A percentile compares a stretch with the other conserved stretches of the same genome.
These are phyloP conservation scores for Paramecium tetraurelia DNA, from an alignment of 73 alveolate genomes.

Conservation along the genomic window DNA sequence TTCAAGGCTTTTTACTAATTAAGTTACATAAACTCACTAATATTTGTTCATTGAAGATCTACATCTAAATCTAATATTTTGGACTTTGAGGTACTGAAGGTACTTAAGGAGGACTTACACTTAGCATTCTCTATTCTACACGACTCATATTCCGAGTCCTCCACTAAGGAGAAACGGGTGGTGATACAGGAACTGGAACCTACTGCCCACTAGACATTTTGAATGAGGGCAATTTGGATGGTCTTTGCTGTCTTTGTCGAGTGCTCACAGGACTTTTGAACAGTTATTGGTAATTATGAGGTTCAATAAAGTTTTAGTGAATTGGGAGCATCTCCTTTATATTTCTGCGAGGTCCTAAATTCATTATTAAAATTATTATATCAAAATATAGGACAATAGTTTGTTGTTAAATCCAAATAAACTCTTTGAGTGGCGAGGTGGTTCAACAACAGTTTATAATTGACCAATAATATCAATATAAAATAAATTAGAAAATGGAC, in stretches of 20 bases:
- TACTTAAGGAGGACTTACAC: conserved; percentile 18
- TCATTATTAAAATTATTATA: neutral
- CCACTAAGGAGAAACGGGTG: neutral
- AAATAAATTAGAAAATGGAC: neutral
- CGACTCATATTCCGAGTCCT: neutral
- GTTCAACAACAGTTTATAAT: neutral
- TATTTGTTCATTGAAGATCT: conserved; percentile 1
- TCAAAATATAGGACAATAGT: neutral
- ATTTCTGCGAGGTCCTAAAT: neutral
- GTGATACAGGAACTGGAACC: neutral
- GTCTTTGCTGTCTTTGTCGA: neutral
- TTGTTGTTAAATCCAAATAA: neutral
- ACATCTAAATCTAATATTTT: neutral
- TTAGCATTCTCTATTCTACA: neutral
- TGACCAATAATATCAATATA: neutral
- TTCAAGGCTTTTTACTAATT: neutral
- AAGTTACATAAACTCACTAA: neutral
- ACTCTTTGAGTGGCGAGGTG: neutral
- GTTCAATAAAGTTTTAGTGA: neutral
- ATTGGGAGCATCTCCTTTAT: neutral
- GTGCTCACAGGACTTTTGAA: neutral
- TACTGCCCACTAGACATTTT: neutral
- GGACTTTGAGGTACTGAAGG: neutral
- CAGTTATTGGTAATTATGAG: neutral
- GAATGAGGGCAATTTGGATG: neutral